phyloP scores from a whole-genome alignment of 257 asterid genomes.

The Ligustrum vulgare region DNA sequence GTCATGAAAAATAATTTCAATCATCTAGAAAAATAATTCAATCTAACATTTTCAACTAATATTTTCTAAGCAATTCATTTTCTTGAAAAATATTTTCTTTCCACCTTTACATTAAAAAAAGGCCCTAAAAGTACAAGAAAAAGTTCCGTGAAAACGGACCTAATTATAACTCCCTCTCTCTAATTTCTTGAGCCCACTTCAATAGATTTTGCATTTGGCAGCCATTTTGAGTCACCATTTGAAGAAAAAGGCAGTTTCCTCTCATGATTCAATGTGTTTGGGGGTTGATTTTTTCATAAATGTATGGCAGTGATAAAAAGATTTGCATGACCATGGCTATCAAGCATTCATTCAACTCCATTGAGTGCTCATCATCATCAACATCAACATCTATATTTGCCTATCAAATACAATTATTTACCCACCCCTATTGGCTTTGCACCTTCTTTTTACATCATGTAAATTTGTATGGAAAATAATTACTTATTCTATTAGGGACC shows the following conservation, averaged over 20 bases:
- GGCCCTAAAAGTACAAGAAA: too few relatives aligned
- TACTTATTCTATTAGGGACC: background rate
- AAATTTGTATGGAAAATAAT: background rate
- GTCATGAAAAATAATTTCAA: too few relatives aligned
- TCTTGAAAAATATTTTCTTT: too few relatives aligned
- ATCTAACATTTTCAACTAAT: too few relatives aligned
- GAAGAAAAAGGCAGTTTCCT: slow-evolving; percentile 25
- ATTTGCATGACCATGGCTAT: slow-evolving; percentile 49
- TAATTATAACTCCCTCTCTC: slow-evolving; percentile 42
- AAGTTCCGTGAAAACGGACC: slow-evolving; percentile 8
- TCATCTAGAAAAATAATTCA: too few relatives aligned
- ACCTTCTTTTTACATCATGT: background rate
- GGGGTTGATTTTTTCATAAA: slow-evolving; percentile 41
- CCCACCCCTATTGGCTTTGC: slow-evolving; percentile 28
- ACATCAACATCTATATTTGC: slow-evolving; percentile 42
- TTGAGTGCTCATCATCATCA: slow-evolving; percentile 59
- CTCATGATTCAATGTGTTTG: slow-evolving; percentile 49
- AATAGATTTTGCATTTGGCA: slow-evolving; percentile 34
- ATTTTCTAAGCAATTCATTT: too few relatives aligned
- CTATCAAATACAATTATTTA: slow-evolving; percentile 49
- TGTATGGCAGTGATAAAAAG: slow-evolving; percentile 56
- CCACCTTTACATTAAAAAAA: too few relatives aligned
- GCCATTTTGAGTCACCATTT: slow-evolving; percentile 38
- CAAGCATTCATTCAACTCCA: slow-evolving; percentile 40
- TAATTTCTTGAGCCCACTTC: slow-evolving; percentile 27